phyloP scores from a whole-genome alignment of 345 rosid species.

The Citrus sp. region DNA sequence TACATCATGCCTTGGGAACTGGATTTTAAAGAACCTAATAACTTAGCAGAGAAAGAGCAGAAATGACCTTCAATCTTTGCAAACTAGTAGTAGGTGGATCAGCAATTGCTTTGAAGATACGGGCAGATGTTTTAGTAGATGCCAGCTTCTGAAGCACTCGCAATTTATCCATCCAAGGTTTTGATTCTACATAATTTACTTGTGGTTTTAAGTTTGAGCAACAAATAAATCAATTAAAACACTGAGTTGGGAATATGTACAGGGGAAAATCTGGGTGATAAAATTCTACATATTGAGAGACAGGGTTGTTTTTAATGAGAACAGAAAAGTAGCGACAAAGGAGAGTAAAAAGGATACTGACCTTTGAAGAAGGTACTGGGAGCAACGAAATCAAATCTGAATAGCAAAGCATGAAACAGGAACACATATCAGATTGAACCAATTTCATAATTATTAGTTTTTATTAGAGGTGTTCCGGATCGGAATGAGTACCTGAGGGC shows the following conservation, averaged over 20 bases:
- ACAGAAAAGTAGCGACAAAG: background rate
- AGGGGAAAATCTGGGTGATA: background rate
- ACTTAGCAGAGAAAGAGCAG: background rate
- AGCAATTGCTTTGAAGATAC: slow-evolving; percentile 89
- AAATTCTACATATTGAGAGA: background rate
- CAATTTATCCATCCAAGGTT: slow-evolving; percentile 93
- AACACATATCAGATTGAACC: background rate
- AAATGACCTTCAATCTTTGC: slow-evolving; percentile 76
- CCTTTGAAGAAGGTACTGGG: slow-evolving; percentile 73
- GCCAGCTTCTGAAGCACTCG: slow-evolving; percentile 67
- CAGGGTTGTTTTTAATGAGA: background rate
- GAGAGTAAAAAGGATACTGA: slow-evolving; percentile 4
- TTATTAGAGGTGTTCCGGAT: too few relatives aligned
- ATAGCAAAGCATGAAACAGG: background rate
- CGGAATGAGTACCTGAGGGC: slow-evolving; percentile 54
- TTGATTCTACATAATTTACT: slow-evolving; percentile 31
- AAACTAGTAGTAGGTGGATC: slow-evolving; percentile 97
- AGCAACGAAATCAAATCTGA: slow-evolving; percentile 79
- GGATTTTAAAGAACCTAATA: background rate
- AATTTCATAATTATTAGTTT: background rate
- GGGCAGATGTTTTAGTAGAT: slow-evolving; percentile 51
- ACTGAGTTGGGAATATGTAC: background rate
- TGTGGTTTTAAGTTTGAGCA: background rate
- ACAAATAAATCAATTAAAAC: background rate
- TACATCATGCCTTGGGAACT: background rate